Conservation (phyloP, 2,329 filamentous ascomycete species). For the Hypoxylon sp. region DNA sequence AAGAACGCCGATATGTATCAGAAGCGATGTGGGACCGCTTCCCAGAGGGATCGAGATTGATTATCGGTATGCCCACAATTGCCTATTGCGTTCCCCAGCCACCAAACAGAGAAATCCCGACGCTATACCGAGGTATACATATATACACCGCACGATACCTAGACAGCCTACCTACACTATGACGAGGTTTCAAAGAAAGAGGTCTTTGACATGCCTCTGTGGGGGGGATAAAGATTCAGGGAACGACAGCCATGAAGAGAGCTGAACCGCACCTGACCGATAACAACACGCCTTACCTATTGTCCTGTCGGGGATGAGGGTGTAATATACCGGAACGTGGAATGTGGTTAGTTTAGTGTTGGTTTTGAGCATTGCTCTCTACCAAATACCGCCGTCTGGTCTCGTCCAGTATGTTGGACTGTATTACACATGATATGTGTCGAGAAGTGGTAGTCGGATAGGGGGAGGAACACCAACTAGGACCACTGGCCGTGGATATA, state of each 20-base stretch:
- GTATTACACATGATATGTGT: not conserved
- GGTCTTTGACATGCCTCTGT: too few species aligned
- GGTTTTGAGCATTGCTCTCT: not conserved
- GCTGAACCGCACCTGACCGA: too few species aligned
- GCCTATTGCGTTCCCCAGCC: conserved; percentile 50
- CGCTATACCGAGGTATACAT: not conserved
- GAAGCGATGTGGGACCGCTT: conserved; percentile 88
- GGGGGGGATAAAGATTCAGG: not conserved
- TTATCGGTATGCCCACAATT: conserved; percentile 73
- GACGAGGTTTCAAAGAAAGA: too few species aligned
- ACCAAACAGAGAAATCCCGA: conserved; percentile 69
- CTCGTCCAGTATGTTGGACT: not conserved
- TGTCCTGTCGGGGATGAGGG: not conserved
- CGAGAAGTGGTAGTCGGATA: not conserved
- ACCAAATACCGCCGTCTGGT: not conserved
- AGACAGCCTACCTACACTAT: too few species aligned
- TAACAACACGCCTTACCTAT: too few species aligned
- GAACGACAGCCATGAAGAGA: not conserved
- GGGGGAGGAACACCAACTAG: not conserved
- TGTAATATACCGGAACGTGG: not conserved
- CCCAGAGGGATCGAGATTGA: conserved; percentile 81
- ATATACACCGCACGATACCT: not conserved
- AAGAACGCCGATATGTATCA: conserved; percentile 81
- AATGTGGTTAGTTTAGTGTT: not conserved
- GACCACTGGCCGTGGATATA: not conserved